These are phyloP conservation scores for Fusarium sp. DNA, from an alignment of 2,329 filamentous ascomycete species.

Conservation along the genomic window DNA sequence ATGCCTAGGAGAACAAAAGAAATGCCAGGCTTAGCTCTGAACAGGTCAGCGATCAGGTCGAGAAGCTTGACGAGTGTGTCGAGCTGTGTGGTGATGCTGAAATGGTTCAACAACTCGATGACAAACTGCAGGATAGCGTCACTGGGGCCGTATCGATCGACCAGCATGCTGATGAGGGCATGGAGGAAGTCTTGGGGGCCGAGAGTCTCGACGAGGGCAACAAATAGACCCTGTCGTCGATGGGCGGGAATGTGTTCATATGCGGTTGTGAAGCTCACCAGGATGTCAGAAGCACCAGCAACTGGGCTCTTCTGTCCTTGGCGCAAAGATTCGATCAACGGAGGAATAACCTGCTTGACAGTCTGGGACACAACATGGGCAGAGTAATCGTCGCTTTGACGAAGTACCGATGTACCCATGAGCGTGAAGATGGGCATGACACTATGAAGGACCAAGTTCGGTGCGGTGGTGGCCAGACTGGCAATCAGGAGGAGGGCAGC, in stretches of 20 bases:
- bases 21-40: slow-evolving; percentile 79
- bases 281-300: slow-evolving; percentile 85
- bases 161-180: slow-evolving; percentile 87
- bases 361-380: slow-evolving; percentile 96
- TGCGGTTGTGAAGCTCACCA: slow-evolving; percentile 96
- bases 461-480: slow-evolving; percentile 85
- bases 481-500: slow-evolving; percentile 89
- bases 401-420: slow-evolving; percentile 91
- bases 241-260: slow-evolving; percentile 96
- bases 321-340: slow-evolving; percentile 86
- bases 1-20: slow-evolving; percentile 78
- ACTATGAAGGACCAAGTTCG: slow-evolving; percentile 92
- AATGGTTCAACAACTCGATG: slow-evolving; percentile 78
- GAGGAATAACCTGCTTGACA: slow-evolving; percentile 92
- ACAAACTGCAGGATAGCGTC: slow-evolving; percentile 81
- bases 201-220: slow-evolving; percentile 85
- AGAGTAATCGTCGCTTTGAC: slow-evolving; percentile 96
- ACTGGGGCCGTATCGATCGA: slow-evolving; percentile 87
- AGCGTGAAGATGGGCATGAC: slow-evolving; percentile 99
- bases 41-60: slow-evolving; percentile 79
- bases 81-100: slow-evolving; percentile 81
- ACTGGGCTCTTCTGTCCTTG: slow-evolving; percentile 83
- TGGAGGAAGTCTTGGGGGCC: slow-evolving; percentile 90
- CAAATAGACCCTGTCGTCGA: slow-evolving; percentile 84
- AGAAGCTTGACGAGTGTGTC: slow-evolving; percentile 83